Evolutionary conservation across 352 stramenopile species (phyloP).

Genomic region (Pythium insidiosum): DNA sequence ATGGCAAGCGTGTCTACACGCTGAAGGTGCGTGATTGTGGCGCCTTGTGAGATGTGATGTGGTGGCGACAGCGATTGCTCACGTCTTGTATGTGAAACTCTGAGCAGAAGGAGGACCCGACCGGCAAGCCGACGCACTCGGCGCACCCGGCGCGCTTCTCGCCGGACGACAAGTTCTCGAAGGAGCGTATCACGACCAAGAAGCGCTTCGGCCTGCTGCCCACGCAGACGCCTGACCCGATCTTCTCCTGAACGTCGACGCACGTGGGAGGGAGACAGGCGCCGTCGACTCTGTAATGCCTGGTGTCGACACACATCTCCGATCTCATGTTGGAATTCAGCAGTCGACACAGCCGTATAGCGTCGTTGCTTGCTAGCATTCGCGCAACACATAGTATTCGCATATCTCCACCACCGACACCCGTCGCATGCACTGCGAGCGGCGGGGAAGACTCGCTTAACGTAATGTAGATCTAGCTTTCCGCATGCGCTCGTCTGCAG

Average conservation of each 20-base stretch:
- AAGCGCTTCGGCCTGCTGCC: slow-evolving; percentile 97
- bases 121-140: slow-evolving; percentile 91
- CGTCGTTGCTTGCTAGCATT: too few species aligned
- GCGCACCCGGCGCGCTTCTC: slow-evolving; percentile 97
- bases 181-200: slow-evolving; percentile 97
- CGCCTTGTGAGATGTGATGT: not conserved
- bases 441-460: too few species aligned
- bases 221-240: slow-evolving; percentile 88
- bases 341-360: too few species aligned
- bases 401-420: too few species aligned
- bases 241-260: slow-evolving; percentile 83
- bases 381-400: too few species aligned
- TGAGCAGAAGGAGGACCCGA: slow-evolving; percentile 90
- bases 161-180: slow-evolving; percentile 99
- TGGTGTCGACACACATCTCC: too few species aligned
- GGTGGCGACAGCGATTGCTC: not conserved
- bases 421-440: too few species aligned
- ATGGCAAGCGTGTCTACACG: slow-evolving; percentile 98
- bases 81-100: not conserved
- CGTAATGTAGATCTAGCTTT: too few species aligned
- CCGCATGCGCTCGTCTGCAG: too few species aligned
- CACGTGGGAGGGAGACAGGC: too few species aligned
- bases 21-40: slow-evolving; percentile 88
- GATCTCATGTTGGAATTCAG: too few species aligned
- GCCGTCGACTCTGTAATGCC: too few species aligned